Evolutionary conservation across 2,329 filamentous ascomycete genomes (phyloP).

Genomic region (Microsporum audouinii): DNA sequence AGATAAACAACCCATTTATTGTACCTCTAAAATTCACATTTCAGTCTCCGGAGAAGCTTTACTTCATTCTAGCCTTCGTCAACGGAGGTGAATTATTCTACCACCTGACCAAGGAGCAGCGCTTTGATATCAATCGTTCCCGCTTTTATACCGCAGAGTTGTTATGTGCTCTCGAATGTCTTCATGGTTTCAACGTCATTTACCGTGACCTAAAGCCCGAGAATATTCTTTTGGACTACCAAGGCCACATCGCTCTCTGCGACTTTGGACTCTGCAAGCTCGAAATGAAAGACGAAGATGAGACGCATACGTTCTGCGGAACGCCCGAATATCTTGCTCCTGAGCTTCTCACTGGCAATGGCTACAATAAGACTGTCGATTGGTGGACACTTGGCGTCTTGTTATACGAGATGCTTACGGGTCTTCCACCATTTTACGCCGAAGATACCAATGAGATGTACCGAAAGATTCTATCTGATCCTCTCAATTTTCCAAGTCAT

Average conservation of each 20-base stretch:
- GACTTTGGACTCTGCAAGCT: conserved; percentile 97
- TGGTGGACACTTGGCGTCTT: conserved; percentile 98
- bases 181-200: conserved; percentile 98
- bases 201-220: conserved; percentile 96
- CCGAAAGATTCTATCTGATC: conserved; percentile 93
- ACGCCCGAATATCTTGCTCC: conserved; percentile 96
- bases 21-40: conserved; percentile 98
- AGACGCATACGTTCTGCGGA: conserved; percentile 96
- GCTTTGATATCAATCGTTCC: conserved; percentile 93
- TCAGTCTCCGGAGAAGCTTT: conserved; percentile 96
- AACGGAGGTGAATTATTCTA: conserved; percentile 98
- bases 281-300: conserved; percentile 98
- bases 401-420: conserved; percentile 97
- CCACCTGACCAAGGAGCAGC: conserved; percentile 89
- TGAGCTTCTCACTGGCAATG: conserved; percentile 81
- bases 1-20: conserved; percentile 99
- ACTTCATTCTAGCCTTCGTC: conserved; percentile 92
- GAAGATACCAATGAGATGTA: conserved; percentile 99
- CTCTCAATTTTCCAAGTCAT: conserved; percentile 83
- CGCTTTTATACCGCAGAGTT: conserved; percentile 96
- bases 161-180: conserved; percentile 84
- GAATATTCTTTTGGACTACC: conserved; percentile 95
- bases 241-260: conserved; percentile 92
- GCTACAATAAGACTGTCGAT: conserved; percentile 95
- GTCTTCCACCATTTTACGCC: conserved; percentile 93